Base-by-base conservation (phyloP, 148 eudicot genomes). In the Linanthus parryae region DNA sequence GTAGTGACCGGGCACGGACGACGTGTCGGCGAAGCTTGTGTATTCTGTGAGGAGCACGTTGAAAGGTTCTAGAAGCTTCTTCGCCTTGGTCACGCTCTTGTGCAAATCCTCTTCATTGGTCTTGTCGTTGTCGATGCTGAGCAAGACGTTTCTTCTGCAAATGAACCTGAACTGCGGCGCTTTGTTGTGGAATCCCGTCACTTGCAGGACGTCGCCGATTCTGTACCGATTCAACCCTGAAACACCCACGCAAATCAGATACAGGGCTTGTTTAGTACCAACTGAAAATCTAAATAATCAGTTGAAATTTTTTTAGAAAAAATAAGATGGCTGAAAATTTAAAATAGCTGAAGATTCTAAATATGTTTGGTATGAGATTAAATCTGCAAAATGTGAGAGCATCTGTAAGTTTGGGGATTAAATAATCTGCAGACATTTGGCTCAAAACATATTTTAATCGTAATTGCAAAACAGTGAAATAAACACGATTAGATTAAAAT, bases 81-180 rank as follows among this genome's bases (percentile, higher is more conserved):
- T 71, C n/a, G 88, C 92, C 6, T 56, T 69, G n/a, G 73, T 78
- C 31, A 87, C 58, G 65, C 83, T 76, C 53, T 59, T 76, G 61
- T 83, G 88, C 11, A 87, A 73, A 43, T 87, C 92, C 38, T 72
- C 79, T 57, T 87, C 92, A 13, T 65, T 81, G 28, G 92, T 87
- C 36, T 87, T 83, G 61, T 83, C 92, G 5, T 44, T 75, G 77
- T 87, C 95, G 19, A 87, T 69, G 73, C 95, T 87, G 2, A 87
- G 65, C 10, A 83, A 72, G 8, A 87, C 83, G 39, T 87, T 83
- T 57, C 74, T 76, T 24, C 95, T 52, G 56, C 95, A 80, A 13
- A 87, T 75, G 84, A 87, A 87, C 7, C 78, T 68, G 59, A 87
- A 87, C 31, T 83, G 88, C 16, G 95, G 95, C 14, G 91, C 75